Percentiles rank a stretch among this genome's conserved stretches.
Evolutionary conservation across 495 filamentous ascomycete species (phyloP).

Genomic region (Pseudotulostoma volvatum): DNA sequence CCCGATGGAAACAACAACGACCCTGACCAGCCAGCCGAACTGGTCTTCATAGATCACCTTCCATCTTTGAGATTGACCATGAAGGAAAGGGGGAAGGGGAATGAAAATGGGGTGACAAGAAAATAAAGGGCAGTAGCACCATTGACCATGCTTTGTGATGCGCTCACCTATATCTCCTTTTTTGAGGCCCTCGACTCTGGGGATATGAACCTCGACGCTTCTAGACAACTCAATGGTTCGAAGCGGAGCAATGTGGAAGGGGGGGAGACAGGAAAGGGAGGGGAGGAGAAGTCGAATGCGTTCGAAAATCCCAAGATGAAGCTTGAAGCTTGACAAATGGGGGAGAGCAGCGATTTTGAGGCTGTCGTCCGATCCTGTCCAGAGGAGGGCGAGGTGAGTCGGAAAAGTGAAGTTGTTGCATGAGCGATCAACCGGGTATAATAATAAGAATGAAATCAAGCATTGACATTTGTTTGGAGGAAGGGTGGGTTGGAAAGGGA

Average conservation of each 20-base stretch:
- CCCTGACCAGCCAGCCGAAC: neutral
- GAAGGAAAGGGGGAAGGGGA: neutral
- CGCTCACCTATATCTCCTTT: too few species aligned
- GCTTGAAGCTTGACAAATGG: neutral
- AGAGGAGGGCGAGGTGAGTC: neutral
- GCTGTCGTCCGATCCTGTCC: too few species aligned
- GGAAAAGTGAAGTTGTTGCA: neutral
- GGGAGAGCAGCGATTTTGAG: too few species aligned
- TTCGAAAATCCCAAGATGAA: neutral
- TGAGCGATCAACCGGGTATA: neutral
- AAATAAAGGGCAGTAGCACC: too few species aligned
- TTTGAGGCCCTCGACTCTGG: too few species aligned
- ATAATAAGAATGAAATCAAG: neutral
- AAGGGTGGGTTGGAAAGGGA: neutral
- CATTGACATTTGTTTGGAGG: neutral
- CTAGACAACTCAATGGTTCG: neutral
- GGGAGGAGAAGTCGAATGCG: neutral
- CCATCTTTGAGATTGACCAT: too few species aligned
- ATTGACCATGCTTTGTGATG: too few species aligned
- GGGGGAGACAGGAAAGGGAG: neutral
- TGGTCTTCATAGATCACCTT: too few species aligned
- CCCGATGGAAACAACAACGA: neutral
- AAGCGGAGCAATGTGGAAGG: neutral
- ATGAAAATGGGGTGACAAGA: neutral
- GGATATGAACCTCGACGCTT: too few species aligned